Base-by-base conservation (phyloP, 1,284 basidiomycete species). In the Boletus semigastroideus region DNA sequence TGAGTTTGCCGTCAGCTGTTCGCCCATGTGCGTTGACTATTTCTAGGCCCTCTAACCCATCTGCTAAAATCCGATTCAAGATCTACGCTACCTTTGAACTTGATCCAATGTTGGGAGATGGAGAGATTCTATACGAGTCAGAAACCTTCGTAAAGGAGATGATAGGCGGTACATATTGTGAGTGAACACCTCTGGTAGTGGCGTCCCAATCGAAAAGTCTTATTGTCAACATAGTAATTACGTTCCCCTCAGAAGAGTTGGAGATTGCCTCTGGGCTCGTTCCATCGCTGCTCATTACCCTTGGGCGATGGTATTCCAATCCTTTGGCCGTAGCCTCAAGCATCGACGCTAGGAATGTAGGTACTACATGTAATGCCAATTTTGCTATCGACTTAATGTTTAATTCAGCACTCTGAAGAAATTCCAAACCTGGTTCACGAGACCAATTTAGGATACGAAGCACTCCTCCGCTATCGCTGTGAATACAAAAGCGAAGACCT, bases 71-170 rank as follows among this genome's bases (percentile, higher is more conserved):
- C 12, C 46, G 13, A 41, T 16, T 55, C 30, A 34, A 28, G 16
- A 39, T 55, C 10, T 49, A 31, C 31, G 44, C 54, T 7, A 50
- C 53, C 9, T 55, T 46, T 22, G 54, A 55, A 28, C 17, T 44
- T 11, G 20, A 34, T 12, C 53, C 39, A 2, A 47, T 51, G 25
- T 12, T 55, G 20, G 54, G 53, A n/a, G 37, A 46, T 3, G 54
- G 53, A 25, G 43, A 55, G 9, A 3, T 20, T 13, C 46, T 56
- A 12, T 34, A n/a, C 13, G 36, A 17, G n/a, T 31, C 4, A 19
- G 53, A 46, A 38, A 7, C 9, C 8, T 9, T 12, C 13, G 30
- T n/a, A 25, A 31, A 22, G 2, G 30, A 44, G 20, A n/a, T 44
- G 42, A 14, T 17, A 10, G 42, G 42, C 22, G 31, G 31, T 19